These are phyloP conservation scores for Candida caryicola DNA, from an alignment of 805 yeast genomes.

Conservation along the genomic window DNA sequence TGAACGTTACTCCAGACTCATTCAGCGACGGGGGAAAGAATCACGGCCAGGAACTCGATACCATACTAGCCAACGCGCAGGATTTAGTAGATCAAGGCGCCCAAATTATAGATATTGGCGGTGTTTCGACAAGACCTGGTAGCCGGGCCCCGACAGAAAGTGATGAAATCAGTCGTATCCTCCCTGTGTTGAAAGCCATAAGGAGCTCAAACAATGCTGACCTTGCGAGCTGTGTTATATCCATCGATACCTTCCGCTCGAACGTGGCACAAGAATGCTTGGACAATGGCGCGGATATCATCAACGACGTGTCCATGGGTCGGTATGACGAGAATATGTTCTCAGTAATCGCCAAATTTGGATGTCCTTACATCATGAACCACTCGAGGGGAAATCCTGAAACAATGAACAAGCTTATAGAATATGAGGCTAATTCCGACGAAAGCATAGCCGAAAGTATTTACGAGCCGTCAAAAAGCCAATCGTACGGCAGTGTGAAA, in stretches of 20 bases:
- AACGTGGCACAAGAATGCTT: constrained; percentile 70
- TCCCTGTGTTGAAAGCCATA: constrained; percentile 65
- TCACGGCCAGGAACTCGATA: constrained; percentile 30
- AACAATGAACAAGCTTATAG: constrained; percentile 62
- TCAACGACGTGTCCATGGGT: constrained; percentile 90
- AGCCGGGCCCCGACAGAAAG: constrained; percentile 55
- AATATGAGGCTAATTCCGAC: constrained; percentile 45
- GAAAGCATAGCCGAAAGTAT: constrained; percentile 37
- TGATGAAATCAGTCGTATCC: constrained; percentile 69
- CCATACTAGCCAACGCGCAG: constrained; percentile 45
- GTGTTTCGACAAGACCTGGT: constrained; percentile 91
- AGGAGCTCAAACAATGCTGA: constrained; percentile 39
- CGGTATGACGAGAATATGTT: constrained; percentile 64
- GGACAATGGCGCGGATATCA: constrained; percentile 79
- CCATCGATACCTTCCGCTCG: constrained; percentile 86
- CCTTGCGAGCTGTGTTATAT: constrained; percentile 50
- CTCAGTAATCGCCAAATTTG: constrained; percentile 60
- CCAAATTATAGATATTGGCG: constrained; percentile 87
- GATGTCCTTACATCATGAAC: constrained; percentile 75
- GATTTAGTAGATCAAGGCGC: constrained; percentile 59
- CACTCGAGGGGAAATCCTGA: constrained; percentile 83
- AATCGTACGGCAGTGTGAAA: constrained; percentile 16
- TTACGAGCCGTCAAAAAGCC: constrained; percentile 25
- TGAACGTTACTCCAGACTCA: constrained; percentile 91
- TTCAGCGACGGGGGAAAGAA: constrained; percentile 82